Percentiles rank a stretch among this genome's conserved stretches.
Conservation (phyloP, 2,329 filamentous ascomycete species). For the Phaeosphaeriaceae sp. region DNA sequence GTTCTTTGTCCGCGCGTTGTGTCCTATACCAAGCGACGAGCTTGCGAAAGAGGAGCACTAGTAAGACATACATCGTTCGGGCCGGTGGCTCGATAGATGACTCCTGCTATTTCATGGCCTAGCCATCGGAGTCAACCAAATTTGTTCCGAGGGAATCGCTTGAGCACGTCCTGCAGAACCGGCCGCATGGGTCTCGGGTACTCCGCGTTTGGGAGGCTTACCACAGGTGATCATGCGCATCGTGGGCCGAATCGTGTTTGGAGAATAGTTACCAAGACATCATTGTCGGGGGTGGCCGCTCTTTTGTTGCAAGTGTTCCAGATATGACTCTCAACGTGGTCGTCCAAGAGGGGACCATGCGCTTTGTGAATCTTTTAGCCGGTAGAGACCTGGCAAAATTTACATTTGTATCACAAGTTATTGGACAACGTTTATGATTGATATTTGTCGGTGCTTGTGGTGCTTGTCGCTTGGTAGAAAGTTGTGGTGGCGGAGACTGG, state of each 20-base stretch:
- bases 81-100: no score
- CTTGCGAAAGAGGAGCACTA: no score
- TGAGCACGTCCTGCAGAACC: background rate
- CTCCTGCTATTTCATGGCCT: no score
- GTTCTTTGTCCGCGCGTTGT: slow-evolving; percentile 1
- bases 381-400: background rate
- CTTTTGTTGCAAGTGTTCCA: background rate
- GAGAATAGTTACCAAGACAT: slow-evolving; percentile 6
- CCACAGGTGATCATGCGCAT: slow-evolving; percentile 10
- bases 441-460: no score
- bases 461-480: no score
- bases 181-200: background rate
- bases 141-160: background rate
- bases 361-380: background rate
- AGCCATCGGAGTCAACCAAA: background rate
- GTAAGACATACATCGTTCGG: no score
- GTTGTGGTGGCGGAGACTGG: background rate
- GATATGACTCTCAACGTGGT: background rate
- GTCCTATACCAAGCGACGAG: no score
- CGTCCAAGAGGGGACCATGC: slow-evolving; percentile 6
- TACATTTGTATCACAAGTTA: background rate
- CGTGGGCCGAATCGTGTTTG: slow-evolving; percentile 3
- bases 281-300: slow-evolving; percentile 8
- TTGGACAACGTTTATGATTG: no score
- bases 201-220: background rate